Percentiles rank a stretch among this genome's conserved stretches.
Evolutionary conservation across 768 basidiomycete genomes (phyloP).

Genomic region (Pleurotus giganteus): DNA sequence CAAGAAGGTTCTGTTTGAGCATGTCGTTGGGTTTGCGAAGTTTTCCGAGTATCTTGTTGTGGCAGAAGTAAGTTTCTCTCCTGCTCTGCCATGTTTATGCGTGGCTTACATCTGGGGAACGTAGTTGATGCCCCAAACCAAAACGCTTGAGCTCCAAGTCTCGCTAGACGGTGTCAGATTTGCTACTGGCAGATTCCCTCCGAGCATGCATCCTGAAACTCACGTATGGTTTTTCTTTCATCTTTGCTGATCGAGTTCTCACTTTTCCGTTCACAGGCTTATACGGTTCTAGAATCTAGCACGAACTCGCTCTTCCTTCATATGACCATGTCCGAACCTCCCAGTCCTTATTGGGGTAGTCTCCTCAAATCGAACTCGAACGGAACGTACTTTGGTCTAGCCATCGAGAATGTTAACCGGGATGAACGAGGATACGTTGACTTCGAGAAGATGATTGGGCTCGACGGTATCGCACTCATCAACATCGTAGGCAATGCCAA

Average conservation of each 20-base stretch:
- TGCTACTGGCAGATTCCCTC: slow-evolving; percentile 86
- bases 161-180: slow-evolving; percentile 89
- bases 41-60: slow-evolving; percentile 97
- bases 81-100: slow-evolving; percentile 1
- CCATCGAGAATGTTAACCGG: slow-evolving; percentile 88
- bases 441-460: slow-evolving; percentile 95
- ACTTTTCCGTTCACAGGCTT: slow-evolving; percentile 51
- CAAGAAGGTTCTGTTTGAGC: slow-evolving; percentile 77
- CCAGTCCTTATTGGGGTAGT: slow-evolving; percentile 80
- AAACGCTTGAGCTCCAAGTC: slow-evolving; percentile 80
- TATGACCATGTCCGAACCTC: slow-evolving; percentile 84
- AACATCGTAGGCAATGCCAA: slow-evolving; percentile 85
- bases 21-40: slow-evolving; percentile 93
- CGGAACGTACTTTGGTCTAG: slow-evolving; percentile 92
- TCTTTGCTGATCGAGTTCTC: neutral
- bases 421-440: slow-evolving; percentile 86
- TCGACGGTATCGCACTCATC: slow-evolving; percentile 93
- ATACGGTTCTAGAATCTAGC: slow-evolving; percentile 92
- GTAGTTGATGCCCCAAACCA: slow-evolving; percentile 51
- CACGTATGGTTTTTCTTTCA: slow-evolving; percentile 53
- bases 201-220: slow-evolving; percentile 84
- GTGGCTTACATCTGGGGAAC: neutral
- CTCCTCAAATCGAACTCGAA: slow-evolving; percentile 97
- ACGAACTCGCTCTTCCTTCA: slow-evolving; percentile 94
- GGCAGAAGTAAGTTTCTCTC: slow-evolving; percentile 68